Evolutionary conservation across 2,329 filamentous ascomycete species (phyloP).

Genomic region (Hirsutella thompsonii): DNA sequence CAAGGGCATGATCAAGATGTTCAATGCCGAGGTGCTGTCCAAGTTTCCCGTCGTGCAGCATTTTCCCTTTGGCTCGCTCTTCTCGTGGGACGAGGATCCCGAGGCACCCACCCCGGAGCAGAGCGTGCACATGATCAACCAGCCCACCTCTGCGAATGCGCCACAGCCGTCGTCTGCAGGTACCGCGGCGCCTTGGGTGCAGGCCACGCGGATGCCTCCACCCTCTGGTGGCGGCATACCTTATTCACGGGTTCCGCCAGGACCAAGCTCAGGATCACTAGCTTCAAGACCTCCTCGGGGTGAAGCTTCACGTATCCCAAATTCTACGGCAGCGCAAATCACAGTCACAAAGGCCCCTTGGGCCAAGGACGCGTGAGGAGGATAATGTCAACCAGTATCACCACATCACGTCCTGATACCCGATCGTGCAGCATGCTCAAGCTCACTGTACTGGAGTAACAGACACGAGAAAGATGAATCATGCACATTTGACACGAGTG

Average conservation of each 20-base stretch:
- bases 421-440: neutral
- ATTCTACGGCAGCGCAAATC: constrained; percentile 24
- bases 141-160: constrained; percentile 21
- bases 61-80: constrained; percentile 72
- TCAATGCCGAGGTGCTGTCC: constrained; percentile 85
- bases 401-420: too few relatives aligned
- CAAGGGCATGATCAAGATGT: constrained; percentile 99
- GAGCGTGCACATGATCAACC: constrained; percentile 45
- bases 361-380: constrained; percentile 20
- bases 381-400: too few relatives aligned
- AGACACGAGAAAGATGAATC: too few relatives aligned
- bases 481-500: too few relatives aligned
- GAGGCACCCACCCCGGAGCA: constrained; percentile 34
- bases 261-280: constrained; percentile 13
- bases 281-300: constrained; percentile 10
- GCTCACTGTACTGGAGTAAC: too few relatives aligned
- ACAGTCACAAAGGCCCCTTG: constrained; percentile 33
- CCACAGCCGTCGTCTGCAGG: constrained; percentile 15
- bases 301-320: constrained; percentile 8
- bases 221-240: constrained; percentile 22
- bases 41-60: constrained; percentile 99
- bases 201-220: constrained; percentile 24
- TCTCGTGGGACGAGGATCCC: constrained; percentile 61
- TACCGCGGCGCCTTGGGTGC: constrained; percentile 32
- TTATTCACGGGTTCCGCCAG: constrained; percentile 23